Percentiles rank a stretch among this genome's conserved stretches.
Evolutionary conservation across 768 basidiomycete genomes (phyloP).

Genomic region (Lepiota subincarnata): DNA sequence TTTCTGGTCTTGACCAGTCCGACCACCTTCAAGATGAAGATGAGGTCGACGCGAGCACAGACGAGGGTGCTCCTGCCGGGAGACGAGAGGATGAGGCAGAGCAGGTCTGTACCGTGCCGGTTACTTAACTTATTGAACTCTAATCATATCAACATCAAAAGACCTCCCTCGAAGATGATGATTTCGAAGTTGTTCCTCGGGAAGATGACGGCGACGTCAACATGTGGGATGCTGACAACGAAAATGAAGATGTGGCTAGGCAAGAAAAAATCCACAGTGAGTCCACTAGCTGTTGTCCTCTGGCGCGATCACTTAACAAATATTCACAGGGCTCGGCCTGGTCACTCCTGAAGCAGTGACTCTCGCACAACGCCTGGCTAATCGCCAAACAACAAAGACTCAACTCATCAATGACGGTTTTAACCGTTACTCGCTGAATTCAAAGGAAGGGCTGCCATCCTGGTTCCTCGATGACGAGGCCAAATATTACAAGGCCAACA

Average conservation of each 20-base stretch:
- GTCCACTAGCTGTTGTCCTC: conserved; percentile 18
- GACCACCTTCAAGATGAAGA: conserved; percentile 22
- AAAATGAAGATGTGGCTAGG: conserved; percentile 68
- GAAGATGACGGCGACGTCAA: conserved; percentile 56
- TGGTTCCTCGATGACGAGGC: conserved; percentile 99
- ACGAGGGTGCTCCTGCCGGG: conserved; percentile 20
- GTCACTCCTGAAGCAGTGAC: conserved; percentile 88
- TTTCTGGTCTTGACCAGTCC: conserved; percentile 56
- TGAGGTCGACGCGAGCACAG: conserved; percentile 25
- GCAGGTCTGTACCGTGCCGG: not conserved
- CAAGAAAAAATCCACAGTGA: conserved; percentile 64
- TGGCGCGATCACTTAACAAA: not conserved
- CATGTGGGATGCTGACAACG: conserved; percentile 80
- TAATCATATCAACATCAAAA: not conserved
- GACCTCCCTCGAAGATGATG: conserved; percentile 32
- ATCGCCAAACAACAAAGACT: conserved; percentile 84
- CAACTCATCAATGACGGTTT: conserved; percentile 94
- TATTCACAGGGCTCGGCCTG: conserved; percentile 50
- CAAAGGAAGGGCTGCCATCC: conserved; percentile 85
- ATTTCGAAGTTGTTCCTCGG: conserved; percentile 75
- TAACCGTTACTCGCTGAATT: conserved; percentile 86
- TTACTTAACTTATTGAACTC: not conserved
- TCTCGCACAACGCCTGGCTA: conserved; percentile 86
- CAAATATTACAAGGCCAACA: conserved; percentile 88
- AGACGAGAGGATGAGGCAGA: conserved; percentile 18